Base-by-base conservation (phyloP, 176 grass and related monocot species). In the Bothriochloa decipiens region DNA sequence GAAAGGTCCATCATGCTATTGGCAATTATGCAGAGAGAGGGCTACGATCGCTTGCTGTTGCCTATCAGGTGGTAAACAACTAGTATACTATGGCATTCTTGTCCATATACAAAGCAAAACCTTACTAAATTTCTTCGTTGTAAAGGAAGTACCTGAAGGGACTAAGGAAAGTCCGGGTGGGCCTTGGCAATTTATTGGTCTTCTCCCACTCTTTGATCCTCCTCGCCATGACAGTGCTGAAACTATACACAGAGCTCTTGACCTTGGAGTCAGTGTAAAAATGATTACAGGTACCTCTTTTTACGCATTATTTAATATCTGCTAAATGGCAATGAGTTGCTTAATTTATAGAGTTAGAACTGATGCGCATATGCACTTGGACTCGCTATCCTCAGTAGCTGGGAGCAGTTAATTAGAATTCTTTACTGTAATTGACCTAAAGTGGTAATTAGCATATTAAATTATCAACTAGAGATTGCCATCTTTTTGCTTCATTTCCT, bases 241-340 rank as follows among this genome's bases (percentile, higher is more conserved):
- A 88, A 91, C 90, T 63, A 88, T 91, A 61, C 72, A 61, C 52
- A 88, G 86, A 70, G 86, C 90, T 75, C 90, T 91, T 78, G 86
- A 91, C 67, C 90, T 91, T 78, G 90, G 90, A 53, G 90, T 91
- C 58, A 91, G 90, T 86, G 90, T 91, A 39, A 91, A 91, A 85
- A 91, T 91, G 90, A 91, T 91, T 64, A 91, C 90, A 91, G 86
- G 90, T 91, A 33, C 36, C 32, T 63, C 77, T 75, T 68, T 49
- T 49, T 78, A 62, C 27, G 23, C 36, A 61, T 15, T 40, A 62
- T 65, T 46, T 79, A 62, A 43, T 80, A 68, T 52, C 37, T 72
- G 27, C 61, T 78, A 57, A 73, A 35, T 4, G 13, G 12, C 58
- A 73, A 83, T 13, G 45, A 27, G 72, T 71, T 49, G 32, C 39